These are phyloP conservation scores for Erysimum cheiranthoides DNA, from an alignment of 345 rosid species.

Conservation along the genomic window DNA sequence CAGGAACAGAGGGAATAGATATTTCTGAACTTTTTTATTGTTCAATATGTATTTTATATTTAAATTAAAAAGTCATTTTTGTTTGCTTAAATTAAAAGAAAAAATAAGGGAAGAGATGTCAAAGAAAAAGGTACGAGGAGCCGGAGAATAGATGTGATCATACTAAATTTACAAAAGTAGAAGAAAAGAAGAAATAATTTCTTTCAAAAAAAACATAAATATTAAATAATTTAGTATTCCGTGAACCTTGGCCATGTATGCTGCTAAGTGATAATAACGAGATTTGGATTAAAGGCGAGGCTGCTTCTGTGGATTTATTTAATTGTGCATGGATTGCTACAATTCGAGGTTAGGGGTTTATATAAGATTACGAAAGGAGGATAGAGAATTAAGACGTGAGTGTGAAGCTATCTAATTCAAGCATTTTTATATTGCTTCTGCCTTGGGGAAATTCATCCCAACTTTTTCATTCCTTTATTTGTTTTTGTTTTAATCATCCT, in stretches of 20 bases:
- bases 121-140: too few species aligned
- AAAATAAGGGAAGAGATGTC: too few species aligned
- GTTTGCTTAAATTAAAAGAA: too few species aligned
- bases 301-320: background rate
- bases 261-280: background rate
- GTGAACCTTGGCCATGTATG: constrained; percentile 36
- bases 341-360: background rate
- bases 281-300: constrained; percentile 2
- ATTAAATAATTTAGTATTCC: background rate
- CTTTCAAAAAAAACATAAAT: too few species aligned
- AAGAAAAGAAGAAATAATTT: background rate
- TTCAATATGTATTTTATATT: too few species aligned
- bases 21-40: too few species aligned
- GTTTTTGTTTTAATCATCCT: background rate
- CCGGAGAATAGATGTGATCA: too few species aligned
- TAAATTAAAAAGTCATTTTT: too few species aligned
- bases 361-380: constrained; percentile 16
- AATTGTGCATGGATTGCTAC: constrained; percentile 18
- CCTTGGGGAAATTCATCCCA: constrained; percentile 10
- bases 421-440: constrained; percentile 44
- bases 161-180: too few species aligned
- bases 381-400: background rate
- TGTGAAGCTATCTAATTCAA: constrained; percentile 12
- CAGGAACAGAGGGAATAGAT: too few species aligned
- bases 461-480: constrained; percentile 15